Base-by-base conservation (phyloP, 2,329 filamentous ascomycete species). In the Didymella segeticola region DNA sequence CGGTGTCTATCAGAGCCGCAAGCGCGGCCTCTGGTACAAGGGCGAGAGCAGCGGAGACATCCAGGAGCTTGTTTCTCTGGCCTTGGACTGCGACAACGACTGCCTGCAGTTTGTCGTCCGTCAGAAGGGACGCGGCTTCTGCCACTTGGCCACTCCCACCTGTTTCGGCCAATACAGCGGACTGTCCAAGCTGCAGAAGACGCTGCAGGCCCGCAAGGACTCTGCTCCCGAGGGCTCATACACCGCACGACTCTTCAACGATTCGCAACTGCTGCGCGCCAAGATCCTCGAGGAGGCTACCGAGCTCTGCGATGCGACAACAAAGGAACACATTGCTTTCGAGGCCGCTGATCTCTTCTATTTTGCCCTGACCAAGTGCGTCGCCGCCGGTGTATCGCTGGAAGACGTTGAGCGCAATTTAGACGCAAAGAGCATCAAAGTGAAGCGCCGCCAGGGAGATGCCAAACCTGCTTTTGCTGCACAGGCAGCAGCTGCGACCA, bases 211-310 rank as follows among this genome's bases (percentile, higher is more conserved):
- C 33, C 88, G 95, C 65, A 96, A 95, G 73, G 77, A 83, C 34
- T 91, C 89, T 15, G 93, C 93, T 0, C 93, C 95, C 0, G 83
- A 84, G 61, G 93, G 93, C 1, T 99, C 95, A 11, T 99, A 99
- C 75, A 99, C 95, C 4, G 91, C 92, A 15, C 84, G 93, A 27
- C 80, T 99, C 1, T 99, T 98, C 80, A 93, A 89, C 15, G 95
- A 99, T 60, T 86, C 91, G 64, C 93, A 96, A 74, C 83, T 99
- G 49, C 78, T 97, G 47, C 84, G 90, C 36, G 95, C 95, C 3
- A 99, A 99, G 82, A 97, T 99, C 50, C 96, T 98, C 87, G 95
- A 99, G 76, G 95, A 99, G 75, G 95, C 95, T 0, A 90, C 96
- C 69, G 95, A 99, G 78, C 83, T 99, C 34, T 97, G 93, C 70